A percentile compares a stretch with the other conserved stretches of the same genome.
These are phyloP conservation scores for Phoma sp. DNA, from an alignment of 2,329 filamentous ascomycete species.

Conservation along the genomic window DNA sequence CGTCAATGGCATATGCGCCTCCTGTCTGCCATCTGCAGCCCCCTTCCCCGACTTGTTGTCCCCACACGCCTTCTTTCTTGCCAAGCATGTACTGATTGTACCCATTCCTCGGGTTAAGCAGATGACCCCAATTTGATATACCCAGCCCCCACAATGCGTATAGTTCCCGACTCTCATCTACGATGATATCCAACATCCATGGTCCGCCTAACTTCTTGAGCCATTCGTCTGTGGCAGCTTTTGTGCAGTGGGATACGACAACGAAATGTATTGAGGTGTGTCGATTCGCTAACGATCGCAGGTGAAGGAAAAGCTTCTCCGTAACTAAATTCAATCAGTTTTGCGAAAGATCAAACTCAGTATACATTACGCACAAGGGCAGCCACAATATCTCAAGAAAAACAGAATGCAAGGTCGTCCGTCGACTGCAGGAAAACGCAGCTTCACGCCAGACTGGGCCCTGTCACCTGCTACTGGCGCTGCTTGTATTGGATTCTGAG, in stretches of 20 bases:
- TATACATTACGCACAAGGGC: slow-evolving; percentile 35
- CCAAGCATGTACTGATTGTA: slow-evolving; percentile 45
- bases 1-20: slow-evolving; percentile 43
- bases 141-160: slow-evolving; percentile 68
- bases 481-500: slow-evolving; percentile 34
- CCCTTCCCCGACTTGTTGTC: slow-evolving; percentile 44
- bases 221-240: slow-evolving; percentile 63
- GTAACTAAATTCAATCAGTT: slow-evolving; percentile 31
- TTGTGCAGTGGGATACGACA: slow-evolving; percentile 66
- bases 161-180: slow-evolving; percentile 63
- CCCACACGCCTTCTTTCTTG: slow-evolving; percentile 45
- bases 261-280: slow-evolving; percentile 61
- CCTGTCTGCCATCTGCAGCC: slow-evolving; percentile 46
- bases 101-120: slow-evolving; percentile 45
- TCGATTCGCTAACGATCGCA: slow-evolving; percentile 62
- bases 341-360: background rate
- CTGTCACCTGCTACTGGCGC: slow-evolving; percentile 35
- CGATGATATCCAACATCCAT: slow-evolving; percentile 62
- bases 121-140: slow-evolving; percentile 44
- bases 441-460: slow-evolving; percentile 37
- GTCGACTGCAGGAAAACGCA: slow-evolving; percentile 40
- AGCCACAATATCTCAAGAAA: slow-evolving; percentile 45
- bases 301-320: slow-evolving; percentile 60
- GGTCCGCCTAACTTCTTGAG: slow-evolving; percentile 63
- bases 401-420: slow-evolving; percentile 39